Conservation (phyloP, 805 yeast species). For the Tetrapisispora arboricola region DNA sequence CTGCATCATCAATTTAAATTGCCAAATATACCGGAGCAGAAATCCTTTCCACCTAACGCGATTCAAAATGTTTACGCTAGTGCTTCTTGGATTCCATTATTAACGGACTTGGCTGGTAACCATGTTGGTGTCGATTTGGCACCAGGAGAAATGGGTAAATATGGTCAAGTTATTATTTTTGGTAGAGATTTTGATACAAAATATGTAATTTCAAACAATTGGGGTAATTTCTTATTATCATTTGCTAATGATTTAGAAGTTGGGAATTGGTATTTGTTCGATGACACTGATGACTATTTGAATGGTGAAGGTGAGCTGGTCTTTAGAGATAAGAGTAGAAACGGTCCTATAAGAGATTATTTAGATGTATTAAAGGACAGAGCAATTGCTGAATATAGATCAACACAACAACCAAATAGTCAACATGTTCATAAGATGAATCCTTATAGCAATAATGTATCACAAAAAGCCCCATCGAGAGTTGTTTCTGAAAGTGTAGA, state of each 20-base stretch:
- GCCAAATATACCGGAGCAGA: constrained; percentile 41
- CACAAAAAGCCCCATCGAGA: neutral
- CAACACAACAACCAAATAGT: constrained; percentile 1
- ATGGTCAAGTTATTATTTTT: constrained; percentile 87
- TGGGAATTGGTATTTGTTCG: constrained; percentile 69
- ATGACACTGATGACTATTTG: constrained; percentile 53
- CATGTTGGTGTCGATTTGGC: constrained; percentile 84
- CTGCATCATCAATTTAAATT: constrained; percentile 29
- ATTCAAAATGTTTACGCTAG: constrained; percentile 76
- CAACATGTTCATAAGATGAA: neutral
- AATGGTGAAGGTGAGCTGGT: constrained; percentile 68
- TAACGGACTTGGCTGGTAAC: constrained; percentile 83
- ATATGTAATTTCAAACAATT: constrained; percentile 73
- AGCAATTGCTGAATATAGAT: constrained; percentile 14
- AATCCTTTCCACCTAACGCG: constrained; percentile 67
- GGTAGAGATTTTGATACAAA: constrained; percentile 93
- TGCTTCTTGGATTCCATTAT: constrained; percentile 83
- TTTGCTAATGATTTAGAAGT: constrained; percentile 82
- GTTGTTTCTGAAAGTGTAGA: constrained; percentile 1
- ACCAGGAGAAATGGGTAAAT: constrained; percentile 65
- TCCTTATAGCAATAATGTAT: neutral
- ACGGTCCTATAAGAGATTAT: constrained; percentile 36
- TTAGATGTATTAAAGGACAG: constrained; percentile 32
- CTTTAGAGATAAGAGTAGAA: constrained; percentile 49
- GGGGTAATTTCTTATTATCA: constrained; percentile 77